Evolutionary conservation across 73 alveolate genomes (phyloP).

Genomic region (Stentor coeruleus): DNA sequence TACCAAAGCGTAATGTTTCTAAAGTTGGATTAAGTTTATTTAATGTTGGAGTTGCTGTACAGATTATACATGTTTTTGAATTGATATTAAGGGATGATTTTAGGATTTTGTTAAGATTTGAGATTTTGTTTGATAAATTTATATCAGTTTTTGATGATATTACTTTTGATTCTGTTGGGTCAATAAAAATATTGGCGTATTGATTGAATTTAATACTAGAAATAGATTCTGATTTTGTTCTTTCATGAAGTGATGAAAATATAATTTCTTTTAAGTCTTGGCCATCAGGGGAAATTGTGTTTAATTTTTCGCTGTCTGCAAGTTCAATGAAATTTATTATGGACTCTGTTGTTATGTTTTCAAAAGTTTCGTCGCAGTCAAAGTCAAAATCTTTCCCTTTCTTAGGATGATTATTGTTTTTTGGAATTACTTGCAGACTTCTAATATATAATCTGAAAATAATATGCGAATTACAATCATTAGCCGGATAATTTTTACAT

Average conservation of each 20-base stretch:
- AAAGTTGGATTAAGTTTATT: too few relatives aligned
- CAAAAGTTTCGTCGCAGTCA: conserved; percentile 32
- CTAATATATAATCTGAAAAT: conserved; percentile 59
- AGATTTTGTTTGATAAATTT: conserved; percentile 89
- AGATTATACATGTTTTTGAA: too few relatives aligned
- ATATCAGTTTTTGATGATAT: conserved; percentile 32
- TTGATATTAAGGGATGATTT: too few relatives aligned
- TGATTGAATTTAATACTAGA: too few relatives aligned
- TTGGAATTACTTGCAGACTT: conserved; percentile 33
- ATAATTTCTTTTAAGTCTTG: neutral
- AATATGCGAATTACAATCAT: conserved; percentile 81
- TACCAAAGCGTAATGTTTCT: too few relatives aligned
- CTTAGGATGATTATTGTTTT: too few relatives aligned
- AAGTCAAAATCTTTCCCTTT: neutral
- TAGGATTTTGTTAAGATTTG: too few relatives aligned
- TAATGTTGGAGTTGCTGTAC: too few relatives aligned
- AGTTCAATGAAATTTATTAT: conserved; percentile 86
- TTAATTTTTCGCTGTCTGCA: conserved; percentile 96
- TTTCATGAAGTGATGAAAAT: neutral
- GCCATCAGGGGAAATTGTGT: too few relatives aligned
- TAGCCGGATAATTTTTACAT: conserved; percentile 71
- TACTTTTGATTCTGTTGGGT: conserved; percentile 62
- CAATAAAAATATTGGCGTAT: conserved; percentile 61
- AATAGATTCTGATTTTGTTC: conserved; percentile 64
- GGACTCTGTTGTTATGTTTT: conserved; percentile 58